These are phyloP conservation scores for Saccharomycopsis babjevae DNA, from an alignment of 805 yeast genomes.

Conservation along the genomic window DNA sequence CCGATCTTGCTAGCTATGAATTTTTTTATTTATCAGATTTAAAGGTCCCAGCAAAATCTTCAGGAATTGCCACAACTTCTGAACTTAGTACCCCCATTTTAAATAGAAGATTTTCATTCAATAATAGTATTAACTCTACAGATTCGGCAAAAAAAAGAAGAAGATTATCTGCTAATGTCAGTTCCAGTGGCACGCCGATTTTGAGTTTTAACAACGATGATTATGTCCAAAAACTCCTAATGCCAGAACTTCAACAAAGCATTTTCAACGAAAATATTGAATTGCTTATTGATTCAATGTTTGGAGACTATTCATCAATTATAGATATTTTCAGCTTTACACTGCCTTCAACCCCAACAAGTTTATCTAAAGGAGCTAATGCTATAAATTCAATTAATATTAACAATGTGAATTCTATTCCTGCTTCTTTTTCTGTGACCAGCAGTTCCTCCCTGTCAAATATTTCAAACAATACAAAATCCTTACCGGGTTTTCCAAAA, in stretches of 20 bases:
- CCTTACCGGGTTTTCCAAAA: background rate
- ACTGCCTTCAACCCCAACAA: background rate
- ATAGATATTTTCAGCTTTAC: background rate
- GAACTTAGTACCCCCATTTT: background rate
- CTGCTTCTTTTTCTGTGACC: background rate
- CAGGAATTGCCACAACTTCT: background rate
- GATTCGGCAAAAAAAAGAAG: background rate
- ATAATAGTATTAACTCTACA: background rate
- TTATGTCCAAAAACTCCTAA: background rate
- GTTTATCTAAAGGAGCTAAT: background rate
- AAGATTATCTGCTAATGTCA: background rate
- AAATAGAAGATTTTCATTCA: background rate
- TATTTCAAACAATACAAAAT: background rate
- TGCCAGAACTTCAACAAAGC: conserved; percentile 1
- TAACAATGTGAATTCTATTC: background rate
- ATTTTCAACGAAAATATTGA: conserved; percentile 9
- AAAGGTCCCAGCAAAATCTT: background rate
- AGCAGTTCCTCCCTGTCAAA: background rate
- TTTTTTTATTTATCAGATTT: background rate
- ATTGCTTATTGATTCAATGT: conserved; percentile 5
- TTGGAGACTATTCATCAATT: conserved; percentile 10
- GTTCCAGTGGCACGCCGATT: background rate
- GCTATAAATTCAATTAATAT: background rate
- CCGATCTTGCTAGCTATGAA: background rate
- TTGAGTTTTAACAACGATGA: background rate